Conservation (phyloP, 2,329 filamentous ascomycete species). For the Phyllosticta ampelicida region DNA sequence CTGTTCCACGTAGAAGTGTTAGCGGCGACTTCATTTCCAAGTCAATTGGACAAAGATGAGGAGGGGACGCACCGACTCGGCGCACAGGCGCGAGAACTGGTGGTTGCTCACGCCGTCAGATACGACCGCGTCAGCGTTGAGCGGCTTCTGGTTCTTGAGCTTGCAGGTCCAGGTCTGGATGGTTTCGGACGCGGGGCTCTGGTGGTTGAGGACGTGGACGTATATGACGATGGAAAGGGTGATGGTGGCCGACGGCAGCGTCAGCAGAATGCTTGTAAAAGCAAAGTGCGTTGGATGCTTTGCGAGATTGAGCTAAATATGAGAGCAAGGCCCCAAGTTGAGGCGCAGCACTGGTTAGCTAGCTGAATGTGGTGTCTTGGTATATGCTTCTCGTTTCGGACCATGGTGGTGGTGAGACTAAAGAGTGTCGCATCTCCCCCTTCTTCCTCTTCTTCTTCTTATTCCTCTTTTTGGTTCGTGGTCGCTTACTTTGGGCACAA, state of each 20-base stretch:
- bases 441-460: background rate
- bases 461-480: background rate
- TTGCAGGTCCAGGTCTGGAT: slow-evolving; percentile 32
- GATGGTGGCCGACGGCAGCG: slow-evolving; percentile 27
- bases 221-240: slow-evolving; percentile 32
- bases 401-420: background rate
- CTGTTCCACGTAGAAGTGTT: slow-evolving; percentile 16
- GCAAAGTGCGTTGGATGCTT: slow-evolving; percentile 29
- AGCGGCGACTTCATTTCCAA: background rate
- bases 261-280: slow-evolving; percentile 25
- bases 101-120: slow-evolving; percentile 23
- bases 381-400: background rate
- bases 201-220: slow-evolving; percentile 27
- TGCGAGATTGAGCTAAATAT: slow-evolving; percentile 22
- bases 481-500: slow-evolving; percentile 24
- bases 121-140: slow-evolving; percentile 10
- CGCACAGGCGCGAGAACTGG: slow-evolving; percentile 30
- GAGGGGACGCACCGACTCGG: slow-evolving; percentile 26
- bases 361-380: background rate
- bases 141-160: slow-evolving; percentile 21
- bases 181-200: slow-evolving; percentile 24
- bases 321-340: background rate
- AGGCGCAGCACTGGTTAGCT: background rate
- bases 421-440: background rate
- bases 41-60: background rate